These are phyloP conservation scores for Ceriops tagal DNA, from an alignment of 345 rosid genomes.

Conservation along the genomic window DNA sequence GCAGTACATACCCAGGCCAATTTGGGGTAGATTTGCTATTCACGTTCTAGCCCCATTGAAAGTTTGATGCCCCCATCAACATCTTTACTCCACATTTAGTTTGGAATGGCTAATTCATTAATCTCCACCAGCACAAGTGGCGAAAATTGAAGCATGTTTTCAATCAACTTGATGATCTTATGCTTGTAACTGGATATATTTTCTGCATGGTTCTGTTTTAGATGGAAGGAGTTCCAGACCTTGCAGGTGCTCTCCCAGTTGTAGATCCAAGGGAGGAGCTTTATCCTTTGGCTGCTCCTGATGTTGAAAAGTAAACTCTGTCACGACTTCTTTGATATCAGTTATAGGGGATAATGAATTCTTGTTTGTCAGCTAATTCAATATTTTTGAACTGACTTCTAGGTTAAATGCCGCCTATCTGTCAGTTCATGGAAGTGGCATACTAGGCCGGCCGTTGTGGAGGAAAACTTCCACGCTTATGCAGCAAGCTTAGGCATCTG, in stretches of 20 bases:
- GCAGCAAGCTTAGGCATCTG: constrained; percentile 32
- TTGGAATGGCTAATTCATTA: not conserved
- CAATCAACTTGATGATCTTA: not conserved
- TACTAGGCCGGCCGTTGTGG: constrained; percentile 73
- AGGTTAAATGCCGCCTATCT: constrained; percentile 81
- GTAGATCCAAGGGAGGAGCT: constrained; percentile 67
- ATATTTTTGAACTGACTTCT: constrained; percentile 23
- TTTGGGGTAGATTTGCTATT: not conserved
- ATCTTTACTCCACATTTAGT: not conserved
- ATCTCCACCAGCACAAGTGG: not conserved
- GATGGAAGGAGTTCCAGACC: constrained; percentile 75
- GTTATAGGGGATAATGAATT: not conserved
- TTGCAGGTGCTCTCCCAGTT: constrained; percentile 46
- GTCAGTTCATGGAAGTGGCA: constrained; percentile 69
- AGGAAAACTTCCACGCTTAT: constrained; percentile 51
- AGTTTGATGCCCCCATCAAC: not conserved
- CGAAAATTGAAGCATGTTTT: not conserved
- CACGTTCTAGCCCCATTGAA: not conserved
- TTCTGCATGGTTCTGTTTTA: constrained; percentile 16
- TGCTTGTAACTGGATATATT: not conserved
- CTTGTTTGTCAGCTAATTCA: constrained; percentile 13
- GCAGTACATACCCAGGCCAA: not conserved
- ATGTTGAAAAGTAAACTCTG: constrained; percentile 64
- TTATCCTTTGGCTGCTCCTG: constrained; percentile 77
- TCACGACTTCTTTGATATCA: not conserved